Evolutionary conservation across 225 moss, liverwort and hornwort genomes (phyloP), one percentile per base, ranked within the genome.

Genomic region (Takakia lepidozioides): DNA sequence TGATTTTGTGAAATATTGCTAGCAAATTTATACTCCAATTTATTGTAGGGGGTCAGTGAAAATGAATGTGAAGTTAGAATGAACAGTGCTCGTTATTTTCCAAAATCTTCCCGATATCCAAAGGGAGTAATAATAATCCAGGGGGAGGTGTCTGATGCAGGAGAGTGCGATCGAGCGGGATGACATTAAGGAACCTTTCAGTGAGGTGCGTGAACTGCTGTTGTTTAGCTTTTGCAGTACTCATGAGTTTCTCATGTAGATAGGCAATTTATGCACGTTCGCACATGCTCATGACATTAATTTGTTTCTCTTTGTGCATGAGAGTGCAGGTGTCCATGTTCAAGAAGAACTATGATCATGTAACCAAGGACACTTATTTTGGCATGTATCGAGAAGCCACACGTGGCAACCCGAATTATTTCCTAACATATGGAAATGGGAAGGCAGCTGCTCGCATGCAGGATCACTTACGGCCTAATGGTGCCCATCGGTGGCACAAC

Each of bases 401-500:
- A 38, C 69, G 98, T 56, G 85, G 98, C 48, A 98, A 98, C 52
- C 98, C 98, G 25, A 98, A 98, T 53, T 98, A 98, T 49, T 98
- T 98, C 57, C 65, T 98, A 69, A 98, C 98, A 0, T 98, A 98
- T 41, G 98, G 98, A 25, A 98, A 98, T 49, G 98, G 98, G 52
- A 98, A 98, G 71, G 87, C 98, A 67, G 98, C 98, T 57, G 91
- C 98, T 26, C 91, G 98, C 11, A 63, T 98, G 49, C 85, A 91
- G 70, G 82, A 78, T 58, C 61, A 91, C 56, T 53, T 98, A 44
- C 80, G 98, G 56, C 98, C 98, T 10, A 98, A 98, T 71, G 98
- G 98, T 40, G 98, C 98, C n/a, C 98, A 98, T 54, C 92, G 98
- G 59, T 98, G 98, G 98, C 98, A 98, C 59, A 98, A 98, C 57